A percentile compares a stretch with the other conserved stretches of the same genome.
Evolutionary conservation across 306 rosid genomes (phyloP).

Genomic region (Quercus robur): DNA sequence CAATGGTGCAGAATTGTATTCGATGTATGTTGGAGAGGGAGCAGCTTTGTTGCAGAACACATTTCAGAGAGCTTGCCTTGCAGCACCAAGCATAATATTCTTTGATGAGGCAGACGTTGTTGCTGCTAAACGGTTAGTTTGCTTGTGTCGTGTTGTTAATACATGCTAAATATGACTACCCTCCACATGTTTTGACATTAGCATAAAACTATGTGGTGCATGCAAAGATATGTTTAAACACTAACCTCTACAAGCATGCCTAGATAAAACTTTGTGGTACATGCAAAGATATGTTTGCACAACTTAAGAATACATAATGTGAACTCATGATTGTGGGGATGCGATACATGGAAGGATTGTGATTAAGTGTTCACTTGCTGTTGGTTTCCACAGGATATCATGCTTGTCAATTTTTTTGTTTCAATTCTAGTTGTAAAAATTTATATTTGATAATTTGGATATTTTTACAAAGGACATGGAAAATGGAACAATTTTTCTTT

Average conservation of each 20-base stretch:
- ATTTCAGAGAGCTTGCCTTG: constrained; percentile 82
- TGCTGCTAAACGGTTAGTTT: constrained; percentile 82
- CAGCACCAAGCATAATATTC: constrained; percentile 85
- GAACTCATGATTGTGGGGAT: neutral
- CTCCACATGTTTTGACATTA: neutral
- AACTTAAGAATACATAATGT: neutral
- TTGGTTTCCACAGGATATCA: neutral
- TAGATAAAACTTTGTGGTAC: neutral
- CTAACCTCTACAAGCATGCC: neutral
- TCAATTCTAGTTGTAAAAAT: too few relatives aligned
- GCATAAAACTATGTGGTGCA: neutral
- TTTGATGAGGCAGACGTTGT: constrained; percentile 90
- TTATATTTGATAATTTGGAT: neutral
- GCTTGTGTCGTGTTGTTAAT: neutral
- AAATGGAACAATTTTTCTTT: neutral
- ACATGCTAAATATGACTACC: neutral
- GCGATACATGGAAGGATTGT: neutral
- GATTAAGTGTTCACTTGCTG: neutral
- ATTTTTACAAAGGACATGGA: neutral
- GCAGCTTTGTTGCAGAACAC: constrained; percentile 81
- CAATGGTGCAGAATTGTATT: constrained; percentile 89
- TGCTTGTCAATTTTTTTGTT: neutral
- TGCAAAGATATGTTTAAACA: neutral
- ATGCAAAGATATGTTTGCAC: neutral
- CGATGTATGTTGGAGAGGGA: constrained; percentile 96